phyloP scores from a whole-genome alignment of 306 rosid species.

The Acacia melanoxylon region DNA sequence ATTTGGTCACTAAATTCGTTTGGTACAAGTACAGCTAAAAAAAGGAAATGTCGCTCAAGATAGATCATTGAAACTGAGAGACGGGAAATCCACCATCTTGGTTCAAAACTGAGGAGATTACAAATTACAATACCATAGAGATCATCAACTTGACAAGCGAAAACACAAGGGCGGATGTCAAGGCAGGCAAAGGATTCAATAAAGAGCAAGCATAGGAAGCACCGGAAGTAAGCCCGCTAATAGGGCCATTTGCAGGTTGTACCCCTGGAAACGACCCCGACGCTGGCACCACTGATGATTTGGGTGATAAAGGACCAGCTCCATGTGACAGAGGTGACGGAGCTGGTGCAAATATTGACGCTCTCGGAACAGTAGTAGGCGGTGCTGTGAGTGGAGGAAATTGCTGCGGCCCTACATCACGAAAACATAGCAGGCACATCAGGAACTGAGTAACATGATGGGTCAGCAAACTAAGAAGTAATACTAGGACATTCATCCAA shows the following conservation, averaged over 20 bases:
- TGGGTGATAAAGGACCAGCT: slow-evolving; percentile 32
- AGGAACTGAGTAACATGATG: neutral
- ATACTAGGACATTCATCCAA: neutral
- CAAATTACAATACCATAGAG: slow-evolving; percentile 40
- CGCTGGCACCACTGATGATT: slow-evolving; percentile 43
- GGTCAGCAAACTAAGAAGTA: neutral
- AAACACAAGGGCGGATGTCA: slow-evolving; percentile 35
- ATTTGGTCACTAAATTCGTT: neutral
- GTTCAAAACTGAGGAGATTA: slow-evolving; percentile 31
- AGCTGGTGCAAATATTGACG: slow-evolving; percentile 49
- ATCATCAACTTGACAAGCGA: slow-evolving; percentile 35
- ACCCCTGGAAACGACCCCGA: slow-evolving; percentile 49
- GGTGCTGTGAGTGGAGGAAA: slow-evolving; percentile 65
- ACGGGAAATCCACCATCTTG: slow-evolving; percentile 14
- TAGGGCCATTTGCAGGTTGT: slow-evolving; percentile 56
- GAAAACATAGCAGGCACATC: neutral
- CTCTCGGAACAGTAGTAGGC: slow-evolving; percentile 49
- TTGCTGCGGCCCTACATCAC: slow-evolving; percentile 53
- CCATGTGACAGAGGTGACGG: slow-evolving; percentile 60
- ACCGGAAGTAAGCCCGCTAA: slow-evolving; percentile 34
- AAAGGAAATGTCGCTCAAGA: slow-evolving; percentile 2
- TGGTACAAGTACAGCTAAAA: neutral
- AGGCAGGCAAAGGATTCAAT: slow-evolving; percentile 44
- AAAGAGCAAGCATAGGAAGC: slow-evolving; percentile 48
- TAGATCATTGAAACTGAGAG: slow-evolving; percentile 18